Evolutionary conservation across 768 basidiomycete genomes (phyloP), one percentile per base, ranked within the genome.

Genomic region (Tulasnella sp.): DNA sequence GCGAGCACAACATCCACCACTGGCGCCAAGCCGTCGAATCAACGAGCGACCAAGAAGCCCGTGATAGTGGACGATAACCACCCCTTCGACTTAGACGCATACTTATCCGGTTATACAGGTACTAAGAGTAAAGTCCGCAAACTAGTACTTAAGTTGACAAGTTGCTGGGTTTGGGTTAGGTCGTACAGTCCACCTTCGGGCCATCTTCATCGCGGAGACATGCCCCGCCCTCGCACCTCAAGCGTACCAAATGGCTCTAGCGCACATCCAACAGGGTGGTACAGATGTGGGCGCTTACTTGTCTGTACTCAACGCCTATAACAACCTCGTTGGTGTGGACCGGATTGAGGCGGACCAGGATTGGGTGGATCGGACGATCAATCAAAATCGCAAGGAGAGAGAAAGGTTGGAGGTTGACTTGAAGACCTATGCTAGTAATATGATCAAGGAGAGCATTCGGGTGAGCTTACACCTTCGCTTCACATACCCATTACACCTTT

Each of bases 401-500:
- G 80, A 78, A n/a, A 89, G 86, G 70, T 74, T 96, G 60, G 94
- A 96, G 73, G 86, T 93, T 4, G 95, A 98, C 70, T 75, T 97
- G 68, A 94, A 92, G 79, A 89, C 86, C 10, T 97, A 97, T 68
- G 79, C 84, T 64, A 93, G 88, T 66, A 98, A 96, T 70, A 86
- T 97, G 84, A 96, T 98, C 77, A 98, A 96, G 73, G 95, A 98
- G 78, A 93, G 89, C 77, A 94, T 96, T 66, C 77, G 95, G 67
- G 92, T 95, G 69, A 61, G 75, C 68, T 78, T 75, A 15, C 1
- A 29, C 30, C 41, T 51, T 60, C 11, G 52, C 32, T 32, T 0
- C 24, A 27, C n/a, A 27, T 48, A 7, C 47, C 5, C 47, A 21
- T 27, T n/a, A 27, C 19, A 11, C n/a, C 47, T 5, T 15, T 7